phyloP scores from a whole-genome alignment of 345 rosid species.

The Gossypium anomalum region DNA sequence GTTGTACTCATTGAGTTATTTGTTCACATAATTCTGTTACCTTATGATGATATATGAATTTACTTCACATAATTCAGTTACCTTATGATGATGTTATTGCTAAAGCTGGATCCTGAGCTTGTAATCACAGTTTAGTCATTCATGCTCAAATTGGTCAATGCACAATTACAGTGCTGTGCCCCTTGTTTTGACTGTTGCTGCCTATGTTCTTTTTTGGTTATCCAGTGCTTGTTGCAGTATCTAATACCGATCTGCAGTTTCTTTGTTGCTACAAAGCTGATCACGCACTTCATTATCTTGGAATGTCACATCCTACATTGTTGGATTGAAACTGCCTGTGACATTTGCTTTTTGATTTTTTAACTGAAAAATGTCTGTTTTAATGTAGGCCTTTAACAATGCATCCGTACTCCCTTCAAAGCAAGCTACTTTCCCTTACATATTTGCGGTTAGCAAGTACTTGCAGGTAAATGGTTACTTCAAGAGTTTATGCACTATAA shows the following conservation, averaged over 20 bases:
- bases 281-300: neutral
- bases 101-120: neutral
- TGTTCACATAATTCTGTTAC: neutral
- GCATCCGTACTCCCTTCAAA: conserved; percentile 68
- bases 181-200: neutral
- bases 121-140: neutral
- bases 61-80: neutral
- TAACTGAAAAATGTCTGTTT: conserved; percentile 8
- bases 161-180: neutral
- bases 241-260: neutral
- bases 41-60: neutral
- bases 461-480: conserved; percentile 50
- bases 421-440: conserved; percentile 82
- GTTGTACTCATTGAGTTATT: neutral
- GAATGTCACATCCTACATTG: conserved; percentile 4
- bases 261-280: neutral
- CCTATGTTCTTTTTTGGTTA: neutral
- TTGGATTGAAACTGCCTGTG: neutral
- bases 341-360: conserved; percentile 5
- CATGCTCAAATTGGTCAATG: neutral
- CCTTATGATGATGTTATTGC: neutral
- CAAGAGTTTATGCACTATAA: neutral
- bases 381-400: conserved; percentile 69
- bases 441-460: conserved; percentile 82
- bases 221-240: neutral